Evolutionary conservation across 768 basidiomycete genomes (phyloP).

Genomic region (Lactarius hengduanensis): DNA sequence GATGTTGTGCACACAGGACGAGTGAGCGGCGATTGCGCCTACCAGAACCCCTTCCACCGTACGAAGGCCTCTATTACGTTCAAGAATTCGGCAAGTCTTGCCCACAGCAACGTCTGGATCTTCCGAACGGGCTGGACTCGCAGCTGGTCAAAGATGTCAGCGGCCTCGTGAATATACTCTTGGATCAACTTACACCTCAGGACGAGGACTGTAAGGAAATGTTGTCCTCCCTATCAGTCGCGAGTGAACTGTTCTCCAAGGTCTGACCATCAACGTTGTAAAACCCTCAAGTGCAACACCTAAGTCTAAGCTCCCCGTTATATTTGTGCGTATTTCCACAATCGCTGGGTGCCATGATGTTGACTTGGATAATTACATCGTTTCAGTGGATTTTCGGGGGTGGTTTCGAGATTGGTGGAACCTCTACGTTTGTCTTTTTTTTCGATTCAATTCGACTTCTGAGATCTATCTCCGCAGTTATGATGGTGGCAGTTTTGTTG

Average conservation of each 20-base stretch:
- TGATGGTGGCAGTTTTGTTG: slow-evolving; percentile 30
- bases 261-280: slow-evolving; percentile 33
- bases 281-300: slow-evolving; percentile 22
- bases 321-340: slow-evolving; percentile 27
- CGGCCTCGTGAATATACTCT: slow-evolving; percentile 2
- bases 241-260: slow-evolving; percentile 16
- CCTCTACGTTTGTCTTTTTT: slow-evolving; percentile 16
- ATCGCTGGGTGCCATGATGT: too few species aligned
- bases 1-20: slow-evolving; percentile 29
- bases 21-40: slow-evolving; percentile 39
- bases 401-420: slow-evolving; percentile 21
- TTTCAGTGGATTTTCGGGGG: slow-evolving; percentile 34
- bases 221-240: not conserved
- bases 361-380: not conserved
- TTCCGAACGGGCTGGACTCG: slow-evolving; percentile 16
- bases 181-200: slow-evolving; percentile 9
- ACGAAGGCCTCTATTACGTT: slow-evolving; percentile 27
- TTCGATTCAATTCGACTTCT: not conserved
- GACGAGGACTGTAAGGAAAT: slow-evolving; percentile 31
- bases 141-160: not conserved
- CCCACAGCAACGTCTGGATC: slow-evolving; percentile 30
- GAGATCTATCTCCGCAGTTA: slow-evolving; percentile 18
- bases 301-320: slow-evolving; percentile 28
- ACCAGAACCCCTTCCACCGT: slow-evolving; percentile 31
- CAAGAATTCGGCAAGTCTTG: slow-evolving; percentile 31